Conservation (phyloP, 768 basidiomycete genomes). For the Mycena olivaceomarginata region DNA sequence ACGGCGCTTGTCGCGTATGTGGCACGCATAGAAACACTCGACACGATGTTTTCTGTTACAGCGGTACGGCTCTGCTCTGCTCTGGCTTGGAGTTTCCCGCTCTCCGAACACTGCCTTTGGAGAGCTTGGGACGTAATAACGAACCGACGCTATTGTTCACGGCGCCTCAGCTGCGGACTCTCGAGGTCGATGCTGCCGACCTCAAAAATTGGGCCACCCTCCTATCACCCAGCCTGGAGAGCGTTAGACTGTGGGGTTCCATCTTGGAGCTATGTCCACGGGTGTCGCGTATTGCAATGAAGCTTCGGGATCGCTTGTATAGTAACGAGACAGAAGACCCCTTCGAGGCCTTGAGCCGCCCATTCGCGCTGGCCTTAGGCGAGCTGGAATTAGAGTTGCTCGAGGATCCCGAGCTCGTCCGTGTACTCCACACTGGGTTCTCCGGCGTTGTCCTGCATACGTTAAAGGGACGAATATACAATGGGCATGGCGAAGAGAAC, state of each 20-base stretch:
- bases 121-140: neutral
- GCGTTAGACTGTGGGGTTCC: neutral
- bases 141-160: neutral
- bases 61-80: neutral
- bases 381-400: constrained; percentile 8
- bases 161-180: constrained; percentile 14
- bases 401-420: neutral
- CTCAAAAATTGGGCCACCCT: neutral
- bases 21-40: constrained; percentile 15
- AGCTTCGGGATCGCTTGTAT: neutral
- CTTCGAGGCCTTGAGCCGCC: neutral
- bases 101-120: constrained; percentile 5
- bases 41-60: neutral
- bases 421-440: constrained; percentile 8
- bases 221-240: neutral
- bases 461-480: neutral
- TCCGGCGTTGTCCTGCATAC: constrained; percentile 1
- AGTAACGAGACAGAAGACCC: neutral
- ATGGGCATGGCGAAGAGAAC: neutral
- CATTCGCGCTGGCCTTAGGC: constrained; percentile 10
- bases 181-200: neutral
- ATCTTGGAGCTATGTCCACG: constrained; percentile 15
- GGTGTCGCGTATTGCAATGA: constrained; percentile 9
- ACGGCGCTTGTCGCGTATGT: neutral
- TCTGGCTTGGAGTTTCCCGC: constrained; percentile 12